Base-by-base conservation (phyloP, 306 rosid species). In the Inga leiocalycina region DNA sequence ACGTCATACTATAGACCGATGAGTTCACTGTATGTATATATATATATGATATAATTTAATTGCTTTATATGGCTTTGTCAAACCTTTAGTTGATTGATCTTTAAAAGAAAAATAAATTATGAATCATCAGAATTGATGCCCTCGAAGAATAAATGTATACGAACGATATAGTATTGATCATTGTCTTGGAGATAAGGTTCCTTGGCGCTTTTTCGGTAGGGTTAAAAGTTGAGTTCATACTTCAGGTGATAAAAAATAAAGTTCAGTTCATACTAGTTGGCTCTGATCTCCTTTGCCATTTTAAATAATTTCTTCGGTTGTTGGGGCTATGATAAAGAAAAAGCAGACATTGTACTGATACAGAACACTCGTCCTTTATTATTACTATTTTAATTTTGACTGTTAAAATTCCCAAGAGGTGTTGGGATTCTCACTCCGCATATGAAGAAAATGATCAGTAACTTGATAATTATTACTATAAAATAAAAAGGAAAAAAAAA, bases 151-250 rank as follows among this genome's bases (percentile, higher is more conserved):
- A 67, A 35, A 35, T 16, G 1, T 67, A 41, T 10, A 15, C 8
- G 51, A 70, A 70, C 32, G 43, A 70, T 37, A 35, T 67, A 68
- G 19, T 17, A 14, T 48, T 48, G 13, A 17, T 37, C 24, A 68
- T 37, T 71, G 5, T 71, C 22, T 16, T 48, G 11, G 37, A 73
- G 77, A 74, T 48, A 74, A 71, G 77, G 77, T 74, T 74, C 37
- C 54, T 22, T 13, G 68, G 35, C 37, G 62, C 77, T 74, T 74
- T 73, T 22, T 35, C 39, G 6, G n/a, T 72, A 2, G 56, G 16
- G 15, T 27, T 6, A 46, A 73, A 73, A 73, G 76, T 46, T 14
- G 8, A 27, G 77, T 73, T 48, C 77, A 73, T 48, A 48, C 77
- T 72, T 20, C 65, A 9, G 32, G 32, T n/a, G 14, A 59, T 59